phyloP scores from a whole-genome alignment of 1,284 basidiomycete species.

The Cutaneotrichosporon mucoides region DNA sequence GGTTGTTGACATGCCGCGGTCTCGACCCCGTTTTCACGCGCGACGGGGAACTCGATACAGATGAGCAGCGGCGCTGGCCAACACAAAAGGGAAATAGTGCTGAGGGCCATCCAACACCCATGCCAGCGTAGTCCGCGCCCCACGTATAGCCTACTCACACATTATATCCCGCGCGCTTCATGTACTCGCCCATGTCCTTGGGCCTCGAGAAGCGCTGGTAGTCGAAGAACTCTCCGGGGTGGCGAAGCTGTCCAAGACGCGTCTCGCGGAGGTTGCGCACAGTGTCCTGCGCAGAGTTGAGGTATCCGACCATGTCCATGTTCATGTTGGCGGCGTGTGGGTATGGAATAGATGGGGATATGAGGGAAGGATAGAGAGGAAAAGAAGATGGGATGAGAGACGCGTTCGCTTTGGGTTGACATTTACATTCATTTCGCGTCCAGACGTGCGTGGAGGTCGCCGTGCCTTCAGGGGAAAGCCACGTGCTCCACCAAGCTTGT shows the following conservation, averaged over 20 bases:
- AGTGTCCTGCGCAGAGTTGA: conserved; percentile 61
- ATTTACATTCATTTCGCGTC: too few relatives aligned
- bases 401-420: too few relatives aligned
- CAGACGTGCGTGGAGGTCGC: too few relatives aligned
- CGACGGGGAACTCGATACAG: too few relatives aligned
- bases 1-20: background rate
- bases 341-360: background rate
- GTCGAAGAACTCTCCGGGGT: conserved; percentile 76
- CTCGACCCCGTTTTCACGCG: background rate
- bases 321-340: background rate
- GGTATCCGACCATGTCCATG: conserved; percentile 40
- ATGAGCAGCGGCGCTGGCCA: too few relatives aligned
- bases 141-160: conserved; percentile 23
- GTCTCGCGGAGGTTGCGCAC: conserved; percentile 78
- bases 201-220: conserved; percentile 74
- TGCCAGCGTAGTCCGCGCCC: background rate
- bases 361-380: background rate
- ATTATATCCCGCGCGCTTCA: conserved; percentile 40
- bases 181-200: conserved; percentile 59
- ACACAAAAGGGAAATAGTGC: background rate
- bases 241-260: conserved; percentile 72
- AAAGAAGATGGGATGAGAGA: too few relatives aligned
- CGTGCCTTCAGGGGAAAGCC: too few relatives aligned
- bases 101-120: background rate
- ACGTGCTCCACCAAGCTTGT: too few relatives aligned